Percentiles rank a stretch among this genome's conserved stretches.
phyloP scores from a whole-genome alignment of 345 rosid species.

The Angophora floribunda region DNA sequence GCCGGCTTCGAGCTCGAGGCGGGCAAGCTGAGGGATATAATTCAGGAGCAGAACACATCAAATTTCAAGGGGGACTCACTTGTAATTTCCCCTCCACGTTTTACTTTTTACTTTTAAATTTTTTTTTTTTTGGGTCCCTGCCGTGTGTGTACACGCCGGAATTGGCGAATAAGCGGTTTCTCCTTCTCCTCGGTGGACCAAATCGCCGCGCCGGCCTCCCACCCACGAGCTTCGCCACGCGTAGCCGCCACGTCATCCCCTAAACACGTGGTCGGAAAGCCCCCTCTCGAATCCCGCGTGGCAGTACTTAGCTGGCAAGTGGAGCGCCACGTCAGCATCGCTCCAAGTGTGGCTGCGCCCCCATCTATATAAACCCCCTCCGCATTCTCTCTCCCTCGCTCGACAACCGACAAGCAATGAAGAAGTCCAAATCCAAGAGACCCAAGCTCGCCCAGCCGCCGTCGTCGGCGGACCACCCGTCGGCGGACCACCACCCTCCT shows the following conservation, averaged over 20 bases:
- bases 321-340: neutral
- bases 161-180: neutral
- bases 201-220: neutral
- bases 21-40: neutral
- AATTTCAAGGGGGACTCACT: neutral
- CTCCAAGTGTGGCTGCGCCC: neutral
- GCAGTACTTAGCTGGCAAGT: neutral
- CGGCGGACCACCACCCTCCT: neutral
- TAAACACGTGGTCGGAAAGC: too few species aligned
- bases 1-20: neutral
- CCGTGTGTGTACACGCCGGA: neutral
- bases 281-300: neutral
- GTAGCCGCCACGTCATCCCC: neutral
- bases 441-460: neutral
- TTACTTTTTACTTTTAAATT: too few species aligned
- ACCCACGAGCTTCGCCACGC: neutral
- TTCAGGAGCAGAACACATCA: neutral
- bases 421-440: conserved; percentile 14
- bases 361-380: neutral
- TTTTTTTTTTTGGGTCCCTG: neutral
- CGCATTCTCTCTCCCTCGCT: neutral
- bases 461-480: neutral
- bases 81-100: neutral
- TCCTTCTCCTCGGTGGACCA: neutral
- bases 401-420: conserved; percentile 7